Evolutionary conservation across 1,284 basidiomycete species (phyloP), one percentile per base, ranked within the genome.

Genomic region (Apiotrichum sp.): DNA sequence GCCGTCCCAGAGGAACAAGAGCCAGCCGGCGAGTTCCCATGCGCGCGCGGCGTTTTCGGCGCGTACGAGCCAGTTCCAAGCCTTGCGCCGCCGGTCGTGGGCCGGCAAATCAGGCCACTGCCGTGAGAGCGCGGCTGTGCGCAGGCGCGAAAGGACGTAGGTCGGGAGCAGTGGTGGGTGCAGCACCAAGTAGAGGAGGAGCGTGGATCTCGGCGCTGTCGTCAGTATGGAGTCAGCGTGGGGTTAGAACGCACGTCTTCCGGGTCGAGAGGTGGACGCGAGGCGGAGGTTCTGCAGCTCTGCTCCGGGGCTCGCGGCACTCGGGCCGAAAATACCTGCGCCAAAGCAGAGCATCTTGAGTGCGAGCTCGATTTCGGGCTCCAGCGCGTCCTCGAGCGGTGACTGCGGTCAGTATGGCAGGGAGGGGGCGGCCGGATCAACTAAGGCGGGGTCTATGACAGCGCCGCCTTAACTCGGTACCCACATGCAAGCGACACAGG

Each of bases 81-180:
- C 79, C 63, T 84, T 84, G 34, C 89, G 82, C 48, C 89, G 80
- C 58, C 78, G 77, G 71, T 93, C 87, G 43, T 83, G 84, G 13
- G 86, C 83, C 2, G 89, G 92, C 3, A 86, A 83, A 70, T 96
- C 92, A 0, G 93, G 91, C 89, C 90, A 98, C 51, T 89, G 85
- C 61, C 81, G 80, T 0, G 88, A 88, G 31, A 95, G 79, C 10
- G 90, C 92, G 71, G 88, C 81, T 1, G 80, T 71, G 47, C 89
- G 83, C 50, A 93, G 67, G 46, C 89, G 86, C 34, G 80, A 81
- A 62, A 91, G 84, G 2, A 89, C 57, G 68, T 97, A 97, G 1
- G 89, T 87, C 0, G 89, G 71, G 22, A 93, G 62, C 43, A 93
- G 81, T 2, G 89, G 89, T 47, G 75, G 72, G 39, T 74, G 66